phyloP scores from a whole-genome alignment of 2,329 filamentous ascomycete genomes.

The Pseudogymnoascus sp. region DNA sequence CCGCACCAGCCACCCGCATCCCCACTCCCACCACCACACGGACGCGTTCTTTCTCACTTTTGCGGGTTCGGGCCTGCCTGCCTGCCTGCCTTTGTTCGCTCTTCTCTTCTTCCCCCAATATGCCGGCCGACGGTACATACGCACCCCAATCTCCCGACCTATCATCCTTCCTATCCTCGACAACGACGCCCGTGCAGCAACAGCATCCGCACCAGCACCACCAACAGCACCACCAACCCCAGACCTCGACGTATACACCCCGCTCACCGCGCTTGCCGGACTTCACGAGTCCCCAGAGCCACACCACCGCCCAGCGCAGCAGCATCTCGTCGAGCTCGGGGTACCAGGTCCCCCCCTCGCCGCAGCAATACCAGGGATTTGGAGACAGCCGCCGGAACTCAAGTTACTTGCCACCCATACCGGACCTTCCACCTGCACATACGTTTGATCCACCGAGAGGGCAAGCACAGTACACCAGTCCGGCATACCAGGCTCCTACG shows the following conservation, averaged over 20 bases:
- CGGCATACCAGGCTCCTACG: not conserved
- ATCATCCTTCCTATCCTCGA: constrained; percentile 24
- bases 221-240: constrained; percentile 9
- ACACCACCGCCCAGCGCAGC: not conserved
- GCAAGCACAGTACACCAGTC: not conserved
- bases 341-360: not conserved
- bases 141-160: constrained; percentile 29
- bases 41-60: constrained; percentile 8
- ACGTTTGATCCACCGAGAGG: not conserved
- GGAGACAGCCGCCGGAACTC: constrained; percentile 9
- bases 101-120: not conserved
- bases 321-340: not conserved
- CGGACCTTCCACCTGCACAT: constrained; percentile 21
- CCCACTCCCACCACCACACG: not conserved
- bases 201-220: constrained; percentile 1
- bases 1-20: constrained; percentile 2
- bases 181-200: constrained; percentile 20
- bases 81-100: not conserved
- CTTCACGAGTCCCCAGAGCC: constrained; percentile 11
- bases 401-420: constrained; percentile 25
- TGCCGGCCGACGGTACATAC: constrained; percentile 24
- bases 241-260: constrained; percentile 21
- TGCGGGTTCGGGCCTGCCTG: not conserved
- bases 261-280: constrained; percentile 22
- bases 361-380: not conserved